A percentile compares a stretch with the other conserved stretches of the same genome.
Evolutionary conservation across 129 eudicot genomes (phyloP).

Genomic region (Escallonia rubra): DNA sequence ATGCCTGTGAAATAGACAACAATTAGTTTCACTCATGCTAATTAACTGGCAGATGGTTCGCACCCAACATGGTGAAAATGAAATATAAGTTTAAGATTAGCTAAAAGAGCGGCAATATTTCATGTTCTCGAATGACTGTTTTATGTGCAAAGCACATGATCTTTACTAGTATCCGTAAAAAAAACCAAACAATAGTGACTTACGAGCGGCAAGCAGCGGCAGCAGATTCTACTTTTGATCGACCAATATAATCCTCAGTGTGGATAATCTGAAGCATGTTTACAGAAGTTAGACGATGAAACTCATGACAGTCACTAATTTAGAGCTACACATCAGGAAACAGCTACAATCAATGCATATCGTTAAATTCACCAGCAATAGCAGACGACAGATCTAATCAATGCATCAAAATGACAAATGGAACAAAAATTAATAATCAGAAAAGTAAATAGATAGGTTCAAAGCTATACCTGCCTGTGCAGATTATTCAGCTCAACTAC

Average conservation of each 20-base stretch:
- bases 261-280: conserved; percentile 63
- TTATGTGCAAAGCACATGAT: no score
- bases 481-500: conserved; percentile 95
- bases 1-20: no score
- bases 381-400: no score
- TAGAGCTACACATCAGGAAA: not conserved
- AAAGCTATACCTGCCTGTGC: conserved; percentile 76
- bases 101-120: no score
- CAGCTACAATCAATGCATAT: not conserved
- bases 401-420: not conserved
- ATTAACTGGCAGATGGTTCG: no score
- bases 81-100: no score
- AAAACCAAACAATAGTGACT: conserved; percentile 17
- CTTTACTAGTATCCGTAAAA: no score
- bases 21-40: no score
- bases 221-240: conserved; percentile 94
- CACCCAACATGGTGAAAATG: no score
- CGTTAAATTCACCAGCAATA: not conserved
- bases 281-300: conserved; percentile 3
- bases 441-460: not conserved
- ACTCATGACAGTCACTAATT: not conserved
- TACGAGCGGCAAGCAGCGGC: conserved; percentile 97
- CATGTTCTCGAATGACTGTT: no score
- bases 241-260: conserved; percentile 82
- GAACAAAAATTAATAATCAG: not conserved